Conservation (phyloP, 192 early-diverging fungal species). For the Linnemannia elongata region DNA sequence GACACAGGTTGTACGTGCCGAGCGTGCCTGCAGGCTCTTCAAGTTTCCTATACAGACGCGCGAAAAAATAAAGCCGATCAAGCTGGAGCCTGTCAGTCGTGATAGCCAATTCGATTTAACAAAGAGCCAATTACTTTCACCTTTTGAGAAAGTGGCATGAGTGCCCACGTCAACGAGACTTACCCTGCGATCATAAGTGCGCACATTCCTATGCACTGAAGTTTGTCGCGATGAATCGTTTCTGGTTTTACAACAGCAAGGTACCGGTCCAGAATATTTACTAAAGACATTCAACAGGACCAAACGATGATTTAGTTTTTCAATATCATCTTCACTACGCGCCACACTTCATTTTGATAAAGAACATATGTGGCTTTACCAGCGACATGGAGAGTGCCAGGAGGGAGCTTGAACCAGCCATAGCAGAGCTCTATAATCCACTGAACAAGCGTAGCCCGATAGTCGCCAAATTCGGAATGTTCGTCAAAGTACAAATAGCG, state of each 20-base stretch:
- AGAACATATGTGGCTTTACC: background rate
- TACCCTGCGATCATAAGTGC: slow-evolving; percentile 51
- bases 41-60: slow-evolving; percentile 30
- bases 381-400: slow-evolving; percentile 30
- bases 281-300: background rate
- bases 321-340: background rate
- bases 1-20: slow-evolving; percentile 19
- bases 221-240: background rate
- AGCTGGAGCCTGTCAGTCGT: background rate
- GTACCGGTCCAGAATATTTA: slow-evolving; percentile 45
- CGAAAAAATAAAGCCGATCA: background rate
- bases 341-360: background rate
- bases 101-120: background rate
- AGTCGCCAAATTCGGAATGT: background rate
- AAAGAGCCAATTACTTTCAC: background rate
- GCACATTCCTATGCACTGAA: slow-evolving; percentile 41
- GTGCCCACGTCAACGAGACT: background rate
- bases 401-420: slow-evolving; percentile 7
- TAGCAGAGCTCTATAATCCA: slow-evolving; percentile 43
- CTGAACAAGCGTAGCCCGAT: slow-evolving; percentile 26
- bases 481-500: slow-evolving; percentile 32
- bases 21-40: slow-evolving; percentile 23
- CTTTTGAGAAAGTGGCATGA: background rate
- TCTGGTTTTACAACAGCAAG: background rate
- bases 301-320: too few species aligned